Base-by-base conservation (phyloP, 768 basidiomycete species). In the Amanita exitialis region DNA sequence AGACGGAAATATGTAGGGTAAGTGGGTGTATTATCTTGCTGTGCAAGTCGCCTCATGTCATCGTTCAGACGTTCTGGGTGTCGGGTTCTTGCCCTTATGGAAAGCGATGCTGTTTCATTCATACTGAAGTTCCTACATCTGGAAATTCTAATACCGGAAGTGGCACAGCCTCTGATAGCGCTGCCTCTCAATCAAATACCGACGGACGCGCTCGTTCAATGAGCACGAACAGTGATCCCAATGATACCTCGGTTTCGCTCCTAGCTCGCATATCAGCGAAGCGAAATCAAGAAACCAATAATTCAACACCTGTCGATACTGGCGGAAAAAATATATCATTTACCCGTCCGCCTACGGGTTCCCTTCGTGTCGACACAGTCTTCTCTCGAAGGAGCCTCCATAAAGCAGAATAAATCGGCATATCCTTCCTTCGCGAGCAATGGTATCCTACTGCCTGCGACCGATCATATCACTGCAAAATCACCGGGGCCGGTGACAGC, bases 41-140 rank as follows among this genome's bases (percentile, higher is more conserved):
- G 47, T 41, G 37, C 10, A 27, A 10, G 3, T 16, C 8, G 38
- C 16, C 32, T 28, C 23, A 30, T 32, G 13, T 23, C 16, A 10
- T 53, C 53, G 51, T 58, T 8, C 59, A 90, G 83, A 93, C 90
- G 6, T 93, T 93, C 73, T 93, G 90, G 88, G 85, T 92, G 10
- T 91, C 90, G 43, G 90, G 90, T 23, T 90, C 90, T 15, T 93
- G 90, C 62, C 90, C 90, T 0, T 93, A 93, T 57, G 90, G 91
- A 48, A 91, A 91, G 66, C 71, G 90, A 51, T 93, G 90, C 66
- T 93, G 90, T 70, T 93, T 93, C 76, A 92, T 93, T 59, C 90
- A 93, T 61, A 92, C 90, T 2, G 89, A 88, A 60, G 73, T 90
- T 41, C 86, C 89, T 15, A 72, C 74, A 41, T 72, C 77, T n/a